Evolutionary conservation across 2,329 filamentous ascomycete genomes (phyloP).

Genomic region (Colletotrichum shisoi): DNA sequence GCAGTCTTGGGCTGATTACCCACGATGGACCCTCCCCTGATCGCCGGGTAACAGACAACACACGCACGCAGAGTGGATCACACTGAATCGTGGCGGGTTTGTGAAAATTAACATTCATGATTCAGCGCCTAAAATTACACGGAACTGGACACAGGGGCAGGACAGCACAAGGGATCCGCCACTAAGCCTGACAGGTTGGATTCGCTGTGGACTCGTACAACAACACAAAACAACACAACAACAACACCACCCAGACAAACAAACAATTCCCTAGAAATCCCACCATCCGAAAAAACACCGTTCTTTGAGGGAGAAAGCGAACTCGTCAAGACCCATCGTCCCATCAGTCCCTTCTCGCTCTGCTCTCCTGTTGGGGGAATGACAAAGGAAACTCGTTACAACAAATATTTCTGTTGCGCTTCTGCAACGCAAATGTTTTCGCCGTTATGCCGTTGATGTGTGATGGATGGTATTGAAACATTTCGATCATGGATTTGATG

Average conservation of each 20-base stretch:
- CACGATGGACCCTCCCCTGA: neutral
- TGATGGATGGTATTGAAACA: constrained; percentile 8
- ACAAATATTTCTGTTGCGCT: constrained; percentile 5
- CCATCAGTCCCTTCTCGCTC: no score
- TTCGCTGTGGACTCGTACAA: constrained; percentile 21
- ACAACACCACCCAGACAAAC: neutral
- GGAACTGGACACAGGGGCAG: constrained; percentile 4
- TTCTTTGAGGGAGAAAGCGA: constrained; percentile 10
- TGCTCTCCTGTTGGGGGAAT: neutral
- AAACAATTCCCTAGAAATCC: neutral
- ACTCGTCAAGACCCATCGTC: neutral
- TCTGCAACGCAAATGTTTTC: constrained; percentile 9
- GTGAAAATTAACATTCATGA: neutral
- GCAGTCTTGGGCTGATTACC: no score
- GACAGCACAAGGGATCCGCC: constrained; percentile 13
- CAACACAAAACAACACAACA: neutral
- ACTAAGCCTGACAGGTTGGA: constrained; percentile 27
- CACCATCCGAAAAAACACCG: constrained; percentile 9
- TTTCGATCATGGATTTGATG: constrained; percentile 10
- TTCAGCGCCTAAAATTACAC: constrained; percentile 36
- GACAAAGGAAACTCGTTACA: constrained; percentile 34
- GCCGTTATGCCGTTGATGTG: constrained; percentile 29
- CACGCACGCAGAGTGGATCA: neutral
- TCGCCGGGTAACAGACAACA: neutral
- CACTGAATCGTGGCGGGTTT: no score